phyloP scores from a whole-genome alignment of 768 basidiomycete species.

The Serendipita sp. region DNA sequence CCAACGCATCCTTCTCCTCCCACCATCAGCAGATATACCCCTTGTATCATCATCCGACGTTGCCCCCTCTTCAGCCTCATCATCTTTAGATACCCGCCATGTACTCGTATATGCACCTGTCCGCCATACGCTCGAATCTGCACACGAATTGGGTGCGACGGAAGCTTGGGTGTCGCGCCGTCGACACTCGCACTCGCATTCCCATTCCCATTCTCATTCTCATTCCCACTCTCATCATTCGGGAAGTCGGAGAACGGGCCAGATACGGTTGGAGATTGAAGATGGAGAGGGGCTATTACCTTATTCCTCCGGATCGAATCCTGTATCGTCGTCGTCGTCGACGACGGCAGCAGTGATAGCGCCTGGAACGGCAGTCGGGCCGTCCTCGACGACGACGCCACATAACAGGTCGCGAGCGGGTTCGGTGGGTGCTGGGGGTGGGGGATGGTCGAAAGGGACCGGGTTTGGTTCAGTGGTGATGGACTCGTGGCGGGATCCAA shows the following conservation, averaged over 20 bases:
- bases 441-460: background rate
- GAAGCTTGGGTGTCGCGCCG: slow-evolving; percentile 47
- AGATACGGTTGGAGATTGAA: slow-evolving; percentile 9
- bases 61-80: slow-evolving; percentile 13
- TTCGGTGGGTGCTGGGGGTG: background rate
- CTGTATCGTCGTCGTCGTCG: too few relatives aligned
- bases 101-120: slow-evolving; percentile 58
- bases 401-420: background rate
- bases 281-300: slow-evolving; percentile 5
- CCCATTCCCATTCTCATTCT: slow-evolving; percentile 14
- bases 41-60: slow-evolving; percentile 8
- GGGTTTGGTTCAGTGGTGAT: background rate
- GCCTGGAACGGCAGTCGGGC: too few relatives aligned
- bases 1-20: slow-evolving; percentile 53
- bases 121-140: slow-evolving; percentile 35
- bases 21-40: slow-evolving; percentile 9
- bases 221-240: slow-evolving; percentile 16
- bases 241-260: background rate
- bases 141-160: slow-evolving; percentile 36
- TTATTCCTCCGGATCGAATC: slow-evolving; percentile 4
- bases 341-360: too few relatives aligned
- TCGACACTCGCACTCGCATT: slow-evolving; percentile 15
- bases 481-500: background rate
- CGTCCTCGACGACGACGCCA: background rate
- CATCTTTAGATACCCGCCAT: slow-evolving; percentile 11